Base-by-base conservation (phyloP, 2,329 filamentous ascomycete genomes). In the Beauveria sp. region DNA sequence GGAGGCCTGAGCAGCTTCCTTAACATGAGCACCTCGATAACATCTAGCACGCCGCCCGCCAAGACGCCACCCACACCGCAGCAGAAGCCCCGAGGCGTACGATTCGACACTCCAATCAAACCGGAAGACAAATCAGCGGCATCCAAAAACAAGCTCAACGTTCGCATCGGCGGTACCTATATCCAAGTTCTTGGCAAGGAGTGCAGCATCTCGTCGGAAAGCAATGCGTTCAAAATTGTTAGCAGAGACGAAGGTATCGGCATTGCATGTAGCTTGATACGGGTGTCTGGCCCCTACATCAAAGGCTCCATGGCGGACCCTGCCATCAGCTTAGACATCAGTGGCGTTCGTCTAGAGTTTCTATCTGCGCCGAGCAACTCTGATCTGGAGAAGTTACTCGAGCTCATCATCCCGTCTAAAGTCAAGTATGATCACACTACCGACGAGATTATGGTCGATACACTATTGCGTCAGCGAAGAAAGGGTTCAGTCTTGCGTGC, bases 381-480 rank as follows among this genome's bases (percentile, higher is more conserved):
- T 20, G 95, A 99, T 72, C 79, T 99, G 0, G 89, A 93, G 69
- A 85, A 88, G 40, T 80, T 99, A 1, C 77, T 99, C 0, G 88
- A 90, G 58, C 81, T 99, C 57, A 90, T 99, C 61, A 96, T 90
- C 7, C 96, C 95, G 0, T 96, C 93, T 0, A 95, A 92, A 66
- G 87, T 95, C 72, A 91, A 93, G 65, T 97, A 95, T 68, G 82
- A 87, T 66, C 88, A 93, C 64, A 86, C 87, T 52, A 90, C 96
- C 64, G 91, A 97, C 67, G 93, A 98, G 69, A 96, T 99, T 64
- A 87, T 99, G 80, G 84, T 99, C 24, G 93, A 98, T 67, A 97
- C 91, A 0, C 80, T 99, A 0, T 77, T 98, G 16, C 83, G 90
- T 24, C 95, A 99, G 72, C 82, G 95, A 63, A 84, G 88, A 59